Base-by-base conservation (phyloP, 2,329 filamentous ascomycete species). In the Talaromyces amestolkiae region DNA sequence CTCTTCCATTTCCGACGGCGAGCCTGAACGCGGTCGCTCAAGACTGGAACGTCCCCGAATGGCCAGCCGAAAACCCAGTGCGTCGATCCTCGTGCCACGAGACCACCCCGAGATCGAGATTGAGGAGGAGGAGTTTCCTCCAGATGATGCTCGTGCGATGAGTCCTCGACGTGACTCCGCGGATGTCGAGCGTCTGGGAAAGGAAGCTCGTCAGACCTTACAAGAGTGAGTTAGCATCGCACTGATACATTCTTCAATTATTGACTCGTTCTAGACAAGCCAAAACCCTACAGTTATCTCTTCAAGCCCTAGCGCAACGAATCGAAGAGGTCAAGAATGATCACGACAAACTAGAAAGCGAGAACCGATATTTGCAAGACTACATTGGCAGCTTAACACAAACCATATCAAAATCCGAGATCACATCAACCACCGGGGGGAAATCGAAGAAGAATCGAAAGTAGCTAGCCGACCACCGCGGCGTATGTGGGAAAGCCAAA, bases 361-460 rank as follows among this genome's bases (percentile, higher is more conserved):
- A 97, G 78, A 99, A 99, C 84, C 94, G 93, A 74, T 97, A 98
- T 75, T 81, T 99, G 58, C 94, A 98, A 78, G 97, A 97, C 78
- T 98, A 98, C 77, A 98, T 98, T 73, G 94, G 94, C 69, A 94
- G 97, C 74, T 84, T 98, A 64, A 98, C 97, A 87, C 91, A 92
- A 72, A 88, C 86, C 63, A 82, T 83, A 81, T 79, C 80, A 64
- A 81, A 80, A 70, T 84, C 82, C 71, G 87, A 87, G 73, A 83
- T 88, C 61, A 79, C 82, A 33, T 82, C 80, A 3, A 79, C 83
- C 41, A 81, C 80, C 64, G 82, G 83, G 61, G 79, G 80, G 41
- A 85, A 85, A 72, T 77, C 78, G 68, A 87, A 84, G 72, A 79
- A 79, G 69, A 74, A 73, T 53, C 74, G 77, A 64, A 79, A 78